A percentile compares a stretch with the other conserved stretches of the same genome.
Evolutionary conservation across 106 monocot species (phyloP).

Genomic region (Allium sativum): DNA sequence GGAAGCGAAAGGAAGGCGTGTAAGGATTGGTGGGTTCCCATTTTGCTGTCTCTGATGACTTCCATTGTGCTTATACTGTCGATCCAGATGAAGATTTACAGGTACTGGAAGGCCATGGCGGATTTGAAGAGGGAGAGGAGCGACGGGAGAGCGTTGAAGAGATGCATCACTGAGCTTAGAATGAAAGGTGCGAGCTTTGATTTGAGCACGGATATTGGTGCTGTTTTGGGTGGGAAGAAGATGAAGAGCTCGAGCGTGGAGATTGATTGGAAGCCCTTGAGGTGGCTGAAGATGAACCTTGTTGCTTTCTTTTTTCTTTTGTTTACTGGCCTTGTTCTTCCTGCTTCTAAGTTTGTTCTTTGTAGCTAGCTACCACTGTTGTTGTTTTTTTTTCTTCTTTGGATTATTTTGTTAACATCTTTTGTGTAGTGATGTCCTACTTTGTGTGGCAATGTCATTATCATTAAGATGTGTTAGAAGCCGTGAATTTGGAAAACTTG

Average conservation of each 20-base stretch:
- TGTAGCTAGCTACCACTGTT: conserved; percentile 20
- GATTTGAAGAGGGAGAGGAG: conserved; percentile 36
- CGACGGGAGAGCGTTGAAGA: conserved; percentile 51
- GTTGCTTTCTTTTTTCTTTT: conserved; percentile 35
- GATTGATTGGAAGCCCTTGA: conserved; percentile 43
- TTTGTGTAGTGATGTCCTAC: too few relatives aligned
- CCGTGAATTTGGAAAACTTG: too few relatives aligned
- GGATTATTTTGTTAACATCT: too few relatives aligned
- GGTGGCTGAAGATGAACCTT: conserved; percentile 40
- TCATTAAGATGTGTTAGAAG: too few relatives aligned
- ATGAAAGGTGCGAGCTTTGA: conserved; percentile 90
- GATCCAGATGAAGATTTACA: conserved; percentile 41
- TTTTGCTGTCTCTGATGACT: conserved; percentile 40
- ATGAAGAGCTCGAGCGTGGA: conserved; percentile 83
- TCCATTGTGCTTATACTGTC: conserved; percentile 44
- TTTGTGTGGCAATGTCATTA: too few relatives aligned
- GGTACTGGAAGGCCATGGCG: conserved; percentile 39
- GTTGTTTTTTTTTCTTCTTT: too few relatives aligned
- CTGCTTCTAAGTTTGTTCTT: conserved; percentile 42
- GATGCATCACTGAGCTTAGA: conserved; percentile 70
- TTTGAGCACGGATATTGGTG: conserved; percentile 28
- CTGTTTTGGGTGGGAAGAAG: conserved; percentile 16
- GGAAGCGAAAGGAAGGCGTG: conserved; percentile 1
- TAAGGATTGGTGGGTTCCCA: conserved; percentile 61
- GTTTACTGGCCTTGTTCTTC: conserved; percentile 29